These are phyloP conservation scores for Annona squamosa DNA, from an alignment of 164 flowering plant genomes.

Conservation along the genomic window DNA sequence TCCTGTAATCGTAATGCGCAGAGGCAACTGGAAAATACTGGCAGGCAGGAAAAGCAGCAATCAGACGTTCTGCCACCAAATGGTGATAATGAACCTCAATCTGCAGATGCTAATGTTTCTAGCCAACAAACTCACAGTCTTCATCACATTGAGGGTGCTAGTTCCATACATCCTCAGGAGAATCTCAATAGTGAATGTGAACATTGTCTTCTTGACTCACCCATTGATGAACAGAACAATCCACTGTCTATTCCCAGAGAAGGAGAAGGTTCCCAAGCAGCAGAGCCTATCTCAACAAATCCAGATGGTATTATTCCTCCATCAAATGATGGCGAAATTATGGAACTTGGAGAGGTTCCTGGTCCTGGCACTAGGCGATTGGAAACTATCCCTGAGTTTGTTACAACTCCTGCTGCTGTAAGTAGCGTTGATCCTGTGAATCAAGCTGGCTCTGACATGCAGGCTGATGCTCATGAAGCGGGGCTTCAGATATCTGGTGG, in stretches of 20 bases:
- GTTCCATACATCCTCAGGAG: slow-evolving; percentile 18
- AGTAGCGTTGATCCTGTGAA: slow-evolving; percentile 20
- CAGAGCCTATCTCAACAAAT: slow-evolving; percentile 29
- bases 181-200: slow-evolving; percentile 27
- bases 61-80: slow-evolving; percentile 25
- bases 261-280: slow-evolving; percentile 17
- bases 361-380: slow-evolving; percentile 21
- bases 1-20: slow-evolving; percentile 26
- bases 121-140: slow-evolving; percentile 35
- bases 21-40: slow-evolving; percentile 33
- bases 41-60: slow-evolving; percentile 32
- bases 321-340: slow-evolving; percentile 32
- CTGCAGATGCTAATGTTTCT: slow-evolving; percentile 25
- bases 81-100: slow-evolving; percentile 24
- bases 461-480: slow-evolving; percentile 18
- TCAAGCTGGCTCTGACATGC: slow-evolving; percentile 17
- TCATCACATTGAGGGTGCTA: slow-evolving; percentile 22
- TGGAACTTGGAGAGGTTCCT: slow-evolving; percentile 53
- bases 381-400: slow-evolving; percentile 25
- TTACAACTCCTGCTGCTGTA: slow-evolving; percentile 17
- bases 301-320: slow-evolving; percentile 21
- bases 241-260: slow-evolving; percentile 23
- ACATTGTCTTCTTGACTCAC: slow-evolving; percentile 8
- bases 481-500: slow-evolving; percentile 21
- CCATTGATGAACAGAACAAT: slow-evolving; percentile 22